Percentiles rank a stretch among this genome's conserved stretches.
These are phyloP conservation scores for Alnus rubra DNA, from an alignment of 306 rosid species.

Conservation along the genomic window DNA sequence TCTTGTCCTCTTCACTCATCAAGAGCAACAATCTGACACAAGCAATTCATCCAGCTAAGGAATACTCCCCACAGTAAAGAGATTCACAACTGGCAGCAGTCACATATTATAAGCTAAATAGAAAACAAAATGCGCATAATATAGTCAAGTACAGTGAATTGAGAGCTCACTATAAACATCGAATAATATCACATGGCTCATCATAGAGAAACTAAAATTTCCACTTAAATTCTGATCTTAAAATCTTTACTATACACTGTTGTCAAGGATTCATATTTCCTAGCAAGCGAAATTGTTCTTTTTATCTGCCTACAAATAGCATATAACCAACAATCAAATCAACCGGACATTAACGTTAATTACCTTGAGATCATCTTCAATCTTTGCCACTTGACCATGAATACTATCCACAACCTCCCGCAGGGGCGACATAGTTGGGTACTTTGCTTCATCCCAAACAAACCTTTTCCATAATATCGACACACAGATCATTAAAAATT, in stretches of 20 bases:
- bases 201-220: background rate
- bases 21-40: background rate
- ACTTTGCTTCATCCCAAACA: slow-evolving; percentile 96
- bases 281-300: background rate
- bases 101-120: background rate
- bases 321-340: slow-evolving; percentile 15
- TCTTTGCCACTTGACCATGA: slow-evolving; percentile 83
- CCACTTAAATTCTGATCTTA: background rate
- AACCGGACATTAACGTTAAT: background rate
- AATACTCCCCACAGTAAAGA: background rate
- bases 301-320: slow-evolving; percentile 24
- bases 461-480: slow-evolving; percentile 45
- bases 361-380: slow-evolving; percentile 96
- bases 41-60: background rate
- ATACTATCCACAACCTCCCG: slow-evolving; percentile 71
- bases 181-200: background rate
- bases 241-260: background rate
- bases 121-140: background rate
- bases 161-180: background rate
- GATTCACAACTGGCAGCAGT: background rate
- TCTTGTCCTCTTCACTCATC: background rate
- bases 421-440: slow-evolving; percentile 84
- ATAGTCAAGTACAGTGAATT: background rate
- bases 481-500: background rate
- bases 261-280: background rate